These are phyloP conservation scores for Passiflora organensis DNA, from an alignment of 345 rosid genomes.

Conservation along the genomic window DNA sequence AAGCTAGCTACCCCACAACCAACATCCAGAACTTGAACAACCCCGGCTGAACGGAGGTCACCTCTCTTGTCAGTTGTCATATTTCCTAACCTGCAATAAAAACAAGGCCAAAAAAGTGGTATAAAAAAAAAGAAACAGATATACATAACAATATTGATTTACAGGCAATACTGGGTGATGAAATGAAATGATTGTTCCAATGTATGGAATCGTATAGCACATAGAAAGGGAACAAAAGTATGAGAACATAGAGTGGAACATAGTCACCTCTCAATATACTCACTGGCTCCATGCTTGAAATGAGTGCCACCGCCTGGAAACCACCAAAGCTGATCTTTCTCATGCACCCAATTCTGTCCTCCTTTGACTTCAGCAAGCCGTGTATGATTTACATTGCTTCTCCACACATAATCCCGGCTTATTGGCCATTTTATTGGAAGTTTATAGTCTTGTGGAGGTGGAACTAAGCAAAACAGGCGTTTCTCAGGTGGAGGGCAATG, in stretches of 20 bases:
- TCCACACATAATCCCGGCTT: slow-evolving; percentile 85
- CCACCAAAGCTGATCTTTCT: slow-evolving; percentile 73
- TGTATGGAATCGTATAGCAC: too few species aligned
- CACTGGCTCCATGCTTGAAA: slow-evolving; percentile 92
- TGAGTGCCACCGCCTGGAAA: slow-evolving; percentile 98
- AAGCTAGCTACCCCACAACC: slow-evolving; percentile 99
- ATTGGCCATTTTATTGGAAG: slow-evolving; percentile 84
- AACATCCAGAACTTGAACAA: slow-evolving; percentile 81
- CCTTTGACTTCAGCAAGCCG: slow-evolving; percentile 84
- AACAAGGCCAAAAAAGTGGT: neutral
- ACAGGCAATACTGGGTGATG: too few species aligned
- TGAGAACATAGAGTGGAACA: neutral
- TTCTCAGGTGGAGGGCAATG: slow-evolving; percentile 78
- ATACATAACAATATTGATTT: too few species aligned
- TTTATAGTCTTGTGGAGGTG: slow-evolving; percentile 84
- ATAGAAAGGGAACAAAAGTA: neutral
- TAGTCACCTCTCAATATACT: slow-evolving; percentile 74
- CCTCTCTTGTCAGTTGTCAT: slow-evolving; percentile 73
- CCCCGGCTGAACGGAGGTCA: slow-evolving; percentile 81
- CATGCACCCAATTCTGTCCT: slow-evolving; percentile 98
- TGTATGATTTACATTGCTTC: slow-evolving; percentile 91
- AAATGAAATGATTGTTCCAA: too few species aligned
- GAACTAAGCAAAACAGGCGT: slow-evolving; percentile 81
- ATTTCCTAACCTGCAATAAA: slow-evolving; percentile 59
- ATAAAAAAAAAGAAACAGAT: neutral